Evolutionary conservation across 2,329 filamentous ascomycete genomes (phyloP).

Genomic region (Emergomyces orientalis): DNA sequence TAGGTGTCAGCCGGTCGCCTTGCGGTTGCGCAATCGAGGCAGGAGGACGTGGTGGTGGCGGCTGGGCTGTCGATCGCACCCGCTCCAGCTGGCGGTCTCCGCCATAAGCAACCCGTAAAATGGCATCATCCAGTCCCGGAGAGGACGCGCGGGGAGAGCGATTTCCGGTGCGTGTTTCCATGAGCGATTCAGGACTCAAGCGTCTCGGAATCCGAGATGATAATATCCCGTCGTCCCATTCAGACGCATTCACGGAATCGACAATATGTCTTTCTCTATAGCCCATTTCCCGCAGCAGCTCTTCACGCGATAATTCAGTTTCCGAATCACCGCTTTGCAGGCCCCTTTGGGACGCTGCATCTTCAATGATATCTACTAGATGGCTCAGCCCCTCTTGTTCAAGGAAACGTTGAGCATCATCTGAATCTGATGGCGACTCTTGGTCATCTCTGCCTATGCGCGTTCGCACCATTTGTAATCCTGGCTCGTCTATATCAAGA

Average conservation of each 20-base stretch:
- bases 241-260: conserved; percentile 35
- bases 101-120: conserved; percentile 24
- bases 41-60: conserved; percentile 32
- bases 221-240: conserved; percentile 23
- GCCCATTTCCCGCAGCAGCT: conserved; percentile 30
- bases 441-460: conserved; percentile 24
- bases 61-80: conserved; percentile 14
- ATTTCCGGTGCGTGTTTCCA: conserved; percentile 21
- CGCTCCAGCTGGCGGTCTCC: conserved; percentile 26
- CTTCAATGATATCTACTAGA: conserved; percentile 22
- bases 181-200: conserved; percentile 22
- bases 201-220: conserved; percentile 25
- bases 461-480: conserved; percentile 27
- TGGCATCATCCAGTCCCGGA: conserved; percentile 21
- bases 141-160: conserved; percentile 28
- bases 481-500: conserved; percentile 28
- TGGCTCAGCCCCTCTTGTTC: conserved; percentile 12
- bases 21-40: conserved; percentile 36
- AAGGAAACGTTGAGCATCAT: neutral
- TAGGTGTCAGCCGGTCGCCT: conserved; percentile 18
- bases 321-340: conserved; percentile 14
- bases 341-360: conserved; percentile 9
- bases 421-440: conserved; percentile 18
- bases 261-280: conserved; percentile 37
- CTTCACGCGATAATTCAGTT: conserved; percentile 27